phyloP scores from a whole-genome alignment of 371 early-diverging fungal species.

The Actinomucor elegans region DNA sequence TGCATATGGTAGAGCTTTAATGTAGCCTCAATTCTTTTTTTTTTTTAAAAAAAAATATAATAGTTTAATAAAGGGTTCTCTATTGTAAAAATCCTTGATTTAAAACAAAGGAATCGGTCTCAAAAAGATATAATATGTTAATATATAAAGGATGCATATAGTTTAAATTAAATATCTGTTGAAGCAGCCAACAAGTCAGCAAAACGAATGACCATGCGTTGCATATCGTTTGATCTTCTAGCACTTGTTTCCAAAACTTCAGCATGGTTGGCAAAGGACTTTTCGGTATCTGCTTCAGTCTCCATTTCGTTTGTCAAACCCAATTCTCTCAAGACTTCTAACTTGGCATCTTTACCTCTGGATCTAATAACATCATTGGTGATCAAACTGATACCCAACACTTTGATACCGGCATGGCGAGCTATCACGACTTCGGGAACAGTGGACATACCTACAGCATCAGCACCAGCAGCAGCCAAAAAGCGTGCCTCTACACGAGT shows the following conservation, averaged over 20 bases:
- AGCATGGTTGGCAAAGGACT: conserved; percentile 76
- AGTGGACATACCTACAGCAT: conserved; percentile 96
- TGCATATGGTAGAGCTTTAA: no score
- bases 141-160: no score
- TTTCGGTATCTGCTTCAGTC: conserved; percentile 47
- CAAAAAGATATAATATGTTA: no score
- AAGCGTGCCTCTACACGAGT: conserved; percentile 87
- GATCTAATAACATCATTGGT: conserved; percentile 81
- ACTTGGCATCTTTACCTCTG: conserved; percentile 65
- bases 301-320: conserved; percentile 44
- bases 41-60: no score
- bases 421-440: conserved; percentile 94
- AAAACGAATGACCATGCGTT: conserved; percentile 69
- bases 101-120: no score
- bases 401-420: conserved; percentile 86
- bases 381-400: conserved; percentile 83
- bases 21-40: no score
- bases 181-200: conserved; percentile 43
- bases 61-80: no score
- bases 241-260: conserved; percentile 85
- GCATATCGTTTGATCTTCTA: conserved; percentile 74
- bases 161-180: neutral
- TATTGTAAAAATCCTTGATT: no score
- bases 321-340: conserved; percentile 52
- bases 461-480: conserved; percentile 75